Percentiles rank a stretch among this genome's conserved stretches.
Conservation (phyloP, 108 stramenopile genomes). For the Chaetoceros tenuissimus region DNA sequence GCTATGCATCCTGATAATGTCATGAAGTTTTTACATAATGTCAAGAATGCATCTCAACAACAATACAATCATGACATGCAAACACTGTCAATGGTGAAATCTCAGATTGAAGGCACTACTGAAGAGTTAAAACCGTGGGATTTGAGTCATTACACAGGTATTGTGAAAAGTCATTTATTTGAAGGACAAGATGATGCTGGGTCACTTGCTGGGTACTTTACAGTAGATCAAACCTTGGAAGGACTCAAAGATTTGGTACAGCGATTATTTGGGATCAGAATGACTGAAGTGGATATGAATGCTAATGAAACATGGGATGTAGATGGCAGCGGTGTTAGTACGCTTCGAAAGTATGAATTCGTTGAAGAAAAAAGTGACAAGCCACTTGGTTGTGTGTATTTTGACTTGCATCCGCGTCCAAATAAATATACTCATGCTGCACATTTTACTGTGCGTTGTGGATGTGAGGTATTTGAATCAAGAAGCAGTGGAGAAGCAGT, state of each 20-base stretch:
- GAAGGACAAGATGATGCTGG: slow-evolving; percentile 28
- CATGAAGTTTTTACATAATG: slow-evolving; percentile 29
- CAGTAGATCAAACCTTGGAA: slow-evolving; percentile 58
- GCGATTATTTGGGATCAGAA: slow-evolving; percentile 67
- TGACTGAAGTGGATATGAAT: slow-evolving; percentile 55
- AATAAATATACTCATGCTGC: slow-evolving; percentile 93
- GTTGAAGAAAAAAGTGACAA: slow-evolving; percentile 32
- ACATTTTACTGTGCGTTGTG: slow-evolving; percentile 96
- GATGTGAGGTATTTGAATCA: slow-evolving; percentile 38
- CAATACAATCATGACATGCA: slow-evolving; percentile 50
- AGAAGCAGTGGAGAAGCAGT: slow-evolving; percentile 13
- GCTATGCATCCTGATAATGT: slow-evolving; percentile 42
- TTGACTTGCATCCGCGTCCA: slow-evolving; percentile 85
- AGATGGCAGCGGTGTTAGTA: slow-evolving; percentile 4
- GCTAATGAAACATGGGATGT: slow-evolving; percentile 73
- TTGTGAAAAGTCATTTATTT: slow-evolving; percentile 44
- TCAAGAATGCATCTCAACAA: slow-evolving; percentile 11
- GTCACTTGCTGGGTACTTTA: slow-evolving; percentile 42
- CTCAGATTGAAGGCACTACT: slow-evolving; percentile 43
- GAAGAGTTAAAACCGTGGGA: slow-evolving; percentile 78
- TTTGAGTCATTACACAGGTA: slow-evolving; percentile 57
- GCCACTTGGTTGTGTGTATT: slow-evolving; percentile 81
- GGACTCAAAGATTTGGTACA: slow-evolving; percentile 58
- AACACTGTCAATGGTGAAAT: slow-evolving; percentile 40
- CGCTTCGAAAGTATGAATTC: slow-evolving; percentile 66